Conservation (phyloP, 2,329 filamentous ascomycete genomes). For the Cordyceps farinosa region DNA sequence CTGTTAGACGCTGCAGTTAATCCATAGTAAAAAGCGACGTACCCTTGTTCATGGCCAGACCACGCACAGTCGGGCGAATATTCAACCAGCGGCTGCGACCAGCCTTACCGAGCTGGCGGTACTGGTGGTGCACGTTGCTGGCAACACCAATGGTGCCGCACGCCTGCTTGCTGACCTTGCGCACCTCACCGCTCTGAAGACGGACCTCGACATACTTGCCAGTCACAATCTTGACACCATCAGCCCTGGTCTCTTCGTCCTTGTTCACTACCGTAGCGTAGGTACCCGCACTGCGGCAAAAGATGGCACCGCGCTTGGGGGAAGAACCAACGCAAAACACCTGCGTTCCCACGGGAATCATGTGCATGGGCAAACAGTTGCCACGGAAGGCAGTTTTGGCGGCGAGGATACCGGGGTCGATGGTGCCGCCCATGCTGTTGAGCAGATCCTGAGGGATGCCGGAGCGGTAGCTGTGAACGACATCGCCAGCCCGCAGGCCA, state of each 20-base stretch:
- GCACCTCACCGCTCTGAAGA: constrained; percentile 88
- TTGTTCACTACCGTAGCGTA: constrained; percentile 87
- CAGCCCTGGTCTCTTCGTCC: constrained; percentile 67
- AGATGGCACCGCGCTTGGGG: constrained; percentile 71
- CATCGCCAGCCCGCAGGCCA: constrained; percentile 85
- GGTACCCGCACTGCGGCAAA: constrained; percentile 92
- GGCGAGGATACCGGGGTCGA: constrained; percentile 94
- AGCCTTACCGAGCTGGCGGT: constrained; percentile 88
- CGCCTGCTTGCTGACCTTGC: constrained; percentile 84
- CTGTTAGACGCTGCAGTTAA: constrained; percentile 16
- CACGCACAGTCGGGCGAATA: constrained; percentile 90
- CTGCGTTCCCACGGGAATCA: constrained; percentile 91
- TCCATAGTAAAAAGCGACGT: constrained; percentile 30
- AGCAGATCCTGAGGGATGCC: constrained; percentile 86
- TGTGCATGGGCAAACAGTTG: constrained; percentile 91
- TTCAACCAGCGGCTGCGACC: constrained; percentile 91
- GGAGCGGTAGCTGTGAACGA: constrained; percentile 84
- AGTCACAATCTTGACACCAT: constrained; percentile 59
- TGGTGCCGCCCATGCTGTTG: constrained; percentile 83
- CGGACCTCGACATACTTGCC: constrained; percentile 79
- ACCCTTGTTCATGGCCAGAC: constrained; percentile 98
- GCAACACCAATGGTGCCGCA: constrained; percentile 92
- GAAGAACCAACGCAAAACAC: constrained; percentile 85
- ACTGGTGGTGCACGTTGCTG: constrained; percentile 90
- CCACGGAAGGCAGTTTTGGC: constrained; percentile 91